phyloP scores from a whole-genome alignment of 2,329 filamentous ascomycete species.

The Penicillium janthinellum region DNA sequence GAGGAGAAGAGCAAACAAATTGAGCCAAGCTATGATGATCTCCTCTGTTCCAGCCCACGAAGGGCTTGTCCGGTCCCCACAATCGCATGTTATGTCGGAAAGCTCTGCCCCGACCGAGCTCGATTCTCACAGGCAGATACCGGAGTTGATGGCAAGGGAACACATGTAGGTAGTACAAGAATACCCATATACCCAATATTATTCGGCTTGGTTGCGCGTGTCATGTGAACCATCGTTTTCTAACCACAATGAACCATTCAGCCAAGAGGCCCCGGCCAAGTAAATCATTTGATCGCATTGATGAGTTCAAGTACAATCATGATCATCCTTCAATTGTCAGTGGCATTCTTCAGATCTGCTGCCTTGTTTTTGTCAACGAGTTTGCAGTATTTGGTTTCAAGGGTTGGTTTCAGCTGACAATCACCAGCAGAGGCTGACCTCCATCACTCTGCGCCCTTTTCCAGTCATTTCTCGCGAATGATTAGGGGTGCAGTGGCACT shows the following conservation, averaged over 20 bases:
- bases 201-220: no score
- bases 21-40: constrained; percentile 6
- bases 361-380: no score
- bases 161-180: neutral
- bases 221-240: neutral
- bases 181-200: neutral
- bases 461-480: neutral
- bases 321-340: neutral
- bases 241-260: neutral
- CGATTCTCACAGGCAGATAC: constrained; percentile 1
- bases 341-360: neutral
- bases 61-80: neutral
- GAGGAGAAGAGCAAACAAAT: constrained; percentile 18
- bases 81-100: neutral
- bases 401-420: neutral
- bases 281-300: neutral
- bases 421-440: neutral
- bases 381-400: neutral
- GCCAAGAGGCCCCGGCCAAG: neutral
- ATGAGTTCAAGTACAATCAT: neutral
- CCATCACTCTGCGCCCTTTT: neutral
- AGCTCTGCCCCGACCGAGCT: constrained; percentile 13
- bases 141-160: constrained; percentile 14
- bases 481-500: neutral
- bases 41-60: neutral